These are phyloP conservation scores for Pelargonium citronellum DNA, from an alignment of 441 rosid species.

Conservation along the genomic window DNA sequence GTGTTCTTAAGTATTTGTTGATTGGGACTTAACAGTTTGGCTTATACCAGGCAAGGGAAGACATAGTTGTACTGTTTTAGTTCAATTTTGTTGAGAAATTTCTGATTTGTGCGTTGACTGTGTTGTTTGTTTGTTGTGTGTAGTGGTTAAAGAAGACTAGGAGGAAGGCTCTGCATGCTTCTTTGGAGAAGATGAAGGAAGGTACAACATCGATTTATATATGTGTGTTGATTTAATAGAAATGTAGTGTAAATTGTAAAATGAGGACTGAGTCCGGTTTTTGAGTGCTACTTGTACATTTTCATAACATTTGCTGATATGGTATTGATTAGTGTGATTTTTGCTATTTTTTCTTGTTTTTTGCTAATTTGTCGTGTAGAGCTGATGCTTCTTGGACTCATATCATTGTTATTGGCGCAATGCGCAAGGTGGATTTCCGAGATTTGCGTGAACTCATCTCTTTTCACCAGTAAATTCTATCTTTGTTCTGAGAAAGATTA, in stretches of 20 bases:
- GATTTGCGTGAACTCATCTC: constrained; percentile 80
- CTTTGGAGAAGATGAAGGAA: constrained; percentile 87
- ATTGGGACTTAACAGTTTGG: not conserved
- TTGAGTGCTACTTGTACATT: not conserved
- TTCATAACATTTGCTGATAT: not conserved
- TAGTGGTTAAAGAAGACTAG: constrained; percentile 89
- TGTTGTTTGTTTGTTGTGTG: constrained; percentile 16
- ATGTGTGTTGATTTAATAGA: not conserved
- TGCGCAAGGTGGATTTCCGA: constrained; percentile 85
- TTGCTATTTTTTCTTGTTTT: not conserved
- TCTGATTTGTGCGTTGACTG: not conserved
- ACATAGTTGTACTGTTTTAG: not conserved
- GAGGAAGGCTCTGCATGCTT: constrained; percentile 77
- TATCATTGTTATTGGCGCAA: constrained; percentile 86
- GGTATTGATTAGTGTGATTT: constrained; percentile 18
- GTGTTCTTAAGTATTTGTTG: not conserved
- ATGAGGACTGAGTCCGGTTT: not conserved
- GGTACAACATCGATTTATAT: constrained; percentile 37
- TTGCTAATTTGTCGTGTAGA: constrained; percentile 37
- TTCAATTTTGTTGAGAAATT: not conserved
- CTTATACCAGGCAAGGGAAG: not conserved
- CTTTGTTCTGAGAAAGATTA: constrained; percentile 69
- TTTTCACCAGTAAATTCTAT: constrained; percentile 75
- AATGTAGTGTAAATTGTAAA: not conserved
- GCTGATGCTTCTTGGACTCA: constrained; percentile 95